Conservation (phyloP, 768 basidiomycete genomes). For the Sporobolomyces phaffii region DNA sequence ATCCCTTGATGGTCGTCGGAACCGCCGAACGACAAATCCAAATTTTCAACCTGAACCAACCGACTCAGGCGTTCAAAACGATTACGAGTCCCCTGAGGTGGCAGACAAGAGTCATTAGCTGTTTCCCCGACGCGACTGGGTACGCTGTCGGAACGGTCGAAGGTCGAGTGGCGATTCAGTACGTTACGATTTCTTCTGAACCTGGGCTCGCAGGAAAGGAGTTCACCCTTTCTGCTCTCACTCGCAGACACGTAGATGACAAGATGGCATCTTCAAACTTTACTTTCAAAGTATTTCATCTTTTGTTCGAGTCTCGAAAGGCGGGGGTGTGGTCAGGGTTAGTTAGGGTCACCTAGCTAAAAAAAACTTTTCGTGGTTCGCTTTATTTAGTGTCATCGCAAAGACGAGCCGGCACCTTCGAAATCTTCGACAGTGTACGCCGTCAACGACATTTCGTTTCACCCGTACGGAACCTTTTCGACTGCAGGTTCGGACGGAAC, state of each 20-base stretch:
- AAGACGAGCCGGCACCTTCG: slow-evolving; percentile 54
- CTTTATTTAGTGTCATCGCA: slow-evolving; percentile 63
- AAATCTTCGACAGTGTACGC: slow-evolving; percentile 64
- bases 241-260: slow-evolving; percentile 34
- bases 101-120: slow-evolving; percentile 70
- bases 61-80: slow-evolving; percentile 51
- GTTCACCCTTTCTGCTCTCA: background rate
- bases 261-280: slow-evolving; percentile 60
- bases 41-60: slow-evolving; percentile 79
- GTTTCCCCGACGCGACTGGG: slow-evolving; percentile 48
- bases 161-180: slow-evolving; percentile 92
- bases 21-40: slow-evolving; percentile 89
- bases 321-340: too few species aligned
- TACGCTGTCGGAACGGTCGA: slow-evolving; percentile 51
- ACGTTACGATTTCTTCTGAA: slow-evolving; percentile 45
- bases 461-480: slow-evolving; percentile 76
- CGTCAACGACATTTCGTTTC: slow-evolving; percentile 81
- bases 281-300: slow-evolving; percentile 62
- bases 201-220: too few species aligned
- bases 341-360: too few species aligned
- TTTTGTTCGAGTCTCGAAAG: too few species aligned
- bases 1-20: slow-evolving; percentile 59
- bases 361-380: too few species aligned
- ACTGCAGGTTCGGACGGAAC: slow-evolving; percentile 75
- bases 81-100: slow-evolving; percentile 77